Evolutionary conservation across 495 filamentous ascomycete species (phyloP), one percentile per base, ranked within the genome.

Genomic region (Pyrenula aspistea): DNA sequence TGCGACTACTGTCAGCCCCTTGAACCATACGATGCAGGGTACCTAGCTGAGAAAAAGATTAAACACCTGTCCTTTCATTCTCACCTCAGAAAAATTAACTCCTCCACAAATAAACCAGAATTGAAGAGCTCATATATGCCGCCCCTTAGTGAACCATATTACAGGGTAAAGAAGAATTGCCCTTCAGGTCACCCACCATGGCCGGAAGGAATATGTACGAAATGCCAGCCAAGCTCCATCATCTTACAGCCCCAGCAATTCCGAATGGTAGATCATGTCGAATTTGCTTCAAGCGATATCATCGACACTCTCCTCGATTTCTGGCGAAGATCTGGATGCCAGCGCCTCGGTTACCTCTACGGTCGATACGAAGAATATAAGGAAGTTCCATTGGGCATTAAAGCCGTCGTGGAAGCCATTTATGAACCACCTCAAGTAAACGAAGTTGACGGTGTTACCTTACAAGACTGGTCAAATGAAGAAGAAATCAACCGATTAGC

Each of bases 1-100:
- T 99, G 93, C 68, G 93, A 99, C 70, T 96, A 96, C 70, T 99
- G 93, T 77, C 96, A 92, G 88, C 93, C 93, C 1, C 74, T 99
- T 25, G 94, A 99, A 65, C 94, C 93, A 12, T 99, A 95, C 70
- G 86, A 92, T 66, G 65, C 82, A 22, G 82, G 86, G 53, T 94
- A 97, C 62, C 78, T 99, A 20, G 79, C 82, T 2, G 91, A 97
- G 63, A 93, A 89, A 71, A 96, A 96, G 76, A 96, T 99, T 77
- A 99, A 99, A 68, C 93, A 96, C 66, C 77, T 94, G 25, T 96
- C 92, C 1, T 96, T 96, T 67, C 94, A 99, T 68, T 89, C 91
- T 0, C 86, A 97, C 67, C 76, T 99, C 24, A 82, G 90, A 53
- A 97, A 97, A 68, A 84, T 94, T 64, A 99, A 99, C 69, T 85